Conservation (phyloP, 306 rosid species). For the Fagus crenata region DNA sequence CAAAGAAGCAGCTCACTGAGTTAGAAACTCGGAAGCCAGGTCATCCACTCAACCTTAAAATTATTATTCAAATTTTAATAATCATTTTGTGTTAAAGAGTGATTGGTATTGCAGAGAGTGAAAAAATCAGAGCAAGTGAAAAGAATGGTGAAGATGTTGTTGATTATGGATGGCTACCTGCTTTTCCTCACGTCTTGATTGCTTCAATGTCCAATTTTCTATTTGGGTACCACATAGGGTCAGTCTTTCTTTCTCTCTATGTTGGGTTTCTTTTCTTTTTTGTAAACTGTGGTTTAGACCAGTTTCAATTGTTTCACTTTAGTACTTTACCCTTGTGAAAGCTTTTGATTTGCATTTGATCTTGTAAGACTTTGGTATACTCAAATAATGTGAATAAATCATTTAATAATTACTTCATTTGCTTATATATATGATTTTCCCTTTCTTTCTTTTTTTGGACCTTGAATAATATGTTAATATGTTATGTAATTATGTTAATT, state of each 20-base stretch:
- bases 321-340: too few species aligned
- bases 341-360: too few species aligned
- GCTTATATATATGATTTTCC: not conserved
- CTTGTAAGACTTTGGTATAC: too few species aligned
- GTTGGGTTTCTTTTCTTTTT: not conserved
- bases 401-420: too few species aligned
- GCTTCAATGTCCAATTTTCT: slow-evolving; percentile 83
- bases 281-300: too few species aligned
- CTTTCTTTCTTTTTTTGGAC: not conserved
- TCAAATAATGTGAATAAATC: too few species aligned
- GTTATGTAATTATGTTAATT: not conserved
- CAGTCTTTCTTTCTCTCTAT: slow-evolving; percentile 23
- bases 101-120: slow-evolving; percentile 36
- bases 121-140: slow-evolving; percentile 19
- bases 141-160: slow-evolving; percentile 25
- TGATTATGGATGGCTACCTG: slow-evolving; percentile 70
- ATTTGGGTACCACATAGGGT: slow-evolving; percentile 94
- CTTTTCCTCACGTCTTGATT: slow-evolving; percentile 70
- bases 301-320: too few species aligned
- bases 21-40: slow-evolving; percentile 27
- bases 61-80: not conserved
- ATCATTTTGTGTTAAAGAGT: not conserved
- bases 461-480: not conserved
- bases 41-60: slow-evolving; percentile 5
- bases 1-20: slow-evolving; percentile 40